Percentiles rank a stretch among this genome's conserved stretches.
Conservation (phyloP, 768 basidiomycete genomes). For the Tylopilus rubrobrunneus region DNA sequence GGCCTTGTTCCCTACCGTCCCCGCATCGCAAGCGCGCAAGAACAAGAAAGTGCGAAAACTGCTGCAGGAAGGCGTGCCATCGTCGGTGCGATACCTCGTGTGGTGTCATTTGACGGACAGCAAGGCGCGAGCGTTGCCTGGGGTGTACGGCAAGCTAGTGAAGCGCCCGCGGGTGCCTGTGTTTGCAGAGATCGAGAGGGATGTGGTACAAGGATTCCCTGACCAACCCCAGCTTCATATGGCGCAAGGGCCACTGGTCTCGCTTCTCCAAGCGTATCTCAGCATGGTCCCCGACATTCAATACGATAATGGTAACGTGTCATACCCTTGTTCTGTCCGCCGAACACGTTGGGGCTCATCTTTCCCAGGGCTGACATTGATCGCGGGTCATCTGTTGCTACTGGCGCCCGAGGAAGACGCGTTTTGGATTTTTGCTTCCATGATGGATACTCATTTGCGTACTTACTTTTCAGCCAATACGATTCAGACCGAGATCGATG, state of each 20-base stretch:
- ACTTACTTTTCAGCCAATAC: slow-evolving; percentile 63
- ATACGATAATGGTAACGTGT: slow-evolving; percentile 54
- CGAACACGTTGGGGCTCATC: neutral
- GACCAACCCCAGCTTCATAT: slow-evolving; percentile 58
- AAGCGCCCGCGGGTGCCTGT: slow-evolving; percentile 49
- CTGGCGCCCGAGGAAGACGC: slow-evolving; percentile 85
- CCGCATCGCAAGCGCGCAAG: slow-evolving; percentile 64
- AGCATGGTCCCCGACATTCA: slow-evolving; percentile 82
- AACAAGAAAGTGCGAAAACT: slow-evolving; percentile 77
- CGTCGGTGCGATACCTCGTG: slow-evolving; percentile 78
- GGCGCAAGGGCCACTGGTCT: slow-evolving; percentile 52
- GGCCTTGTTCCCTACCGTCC: slow-evolving; percentile 49
- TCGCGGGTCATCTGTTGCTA: slow-evolving; percentile 68
- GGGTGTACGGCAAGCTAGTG: slow-evolving; percentile 63
- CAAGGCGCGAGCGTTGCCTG: slow-evolving; percentile 63
- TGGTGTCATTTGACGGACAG: slow-evolving; percentile 81
- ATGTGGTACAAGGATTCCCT: slow-evolving; percentile 51
- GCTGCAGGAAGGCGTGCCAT: slow-evolving; percentile 74
- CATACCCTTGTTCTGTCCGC: neutral
- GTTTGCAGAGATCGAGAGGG: slow-evolving; percentile 53
- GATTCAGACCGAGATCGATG: slow-evolving; percentile 72
- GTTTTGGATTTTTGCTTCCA: slow-evolving; percentile 84
- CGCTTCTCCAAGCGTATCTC: slow-evolving; percentile 68
- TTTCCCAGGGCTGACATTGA: slow-evolving; percentile 56
- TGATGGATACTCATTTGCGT: slow-evolving; percentile 83